Evolutionary conservation across 331 rosid genomes (phyloP), one percentile per base, ranked within the genome.

Genomic region (Rosa hybrid): DNA sequence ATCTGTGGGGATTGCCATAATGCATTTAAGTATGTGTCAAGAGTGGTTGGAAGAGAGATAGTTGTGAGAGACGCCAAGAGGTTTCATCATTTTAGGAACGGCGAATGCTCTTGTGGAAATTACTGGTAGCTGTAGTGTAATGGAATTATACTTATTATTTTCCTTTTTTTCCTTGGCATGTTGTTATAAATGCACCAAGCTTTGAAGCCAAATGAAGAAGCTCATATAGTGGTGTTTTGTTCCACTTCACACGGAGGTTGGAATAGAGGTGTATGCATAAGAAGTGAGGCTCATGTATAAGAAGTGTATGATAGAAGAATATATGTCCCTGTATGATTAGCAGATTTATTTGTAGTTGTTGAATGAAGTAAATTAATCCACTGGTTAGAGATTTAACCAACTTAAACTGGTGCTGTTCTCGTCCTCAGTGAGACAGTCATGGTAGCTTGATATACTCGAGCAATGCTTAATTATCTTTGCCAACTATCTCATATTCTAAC

Each of bases 11-110:
- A 81, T 70, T 81, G 81, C 72, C 84, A 81, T 46, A 76, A 68
- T 30, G 80, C 80, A 6, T 68, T 81, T 34, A 76, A 34, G 39
- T 34, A 0, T 34, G 45, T 84, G 84, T 68, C 87, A 23, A 71
- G 75, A 64, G 81, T 84, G 23, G 84, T 41, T 30, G 77, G 59
- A 39, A 84, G 79, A 30, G 81, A 84, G 23, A 76, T 84, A 38
- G 80, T 80, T 18, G 84, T 84, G 69, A 84, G 87, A 76, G 87
- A 84, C 49, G 79, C 78, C n/a, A 84, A 84, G 75, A 84, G 87
- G 70, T 84, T 80, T 81, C 84, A 81, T 50, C 84, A 81, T 76
- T 81, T 81, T 25, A 68, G 67, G 42, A 56, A 75, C 8, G 84
- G 87, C 1, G 81, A 80, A 44, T 84, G 87, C 53, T 84, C 87